Evolutionary conservation across 2,329 filamentous ascomycete genomes (phyloP), one percentile per base, ranked within the genome.

Genomic region (Meredithiella fracta): DNA sequence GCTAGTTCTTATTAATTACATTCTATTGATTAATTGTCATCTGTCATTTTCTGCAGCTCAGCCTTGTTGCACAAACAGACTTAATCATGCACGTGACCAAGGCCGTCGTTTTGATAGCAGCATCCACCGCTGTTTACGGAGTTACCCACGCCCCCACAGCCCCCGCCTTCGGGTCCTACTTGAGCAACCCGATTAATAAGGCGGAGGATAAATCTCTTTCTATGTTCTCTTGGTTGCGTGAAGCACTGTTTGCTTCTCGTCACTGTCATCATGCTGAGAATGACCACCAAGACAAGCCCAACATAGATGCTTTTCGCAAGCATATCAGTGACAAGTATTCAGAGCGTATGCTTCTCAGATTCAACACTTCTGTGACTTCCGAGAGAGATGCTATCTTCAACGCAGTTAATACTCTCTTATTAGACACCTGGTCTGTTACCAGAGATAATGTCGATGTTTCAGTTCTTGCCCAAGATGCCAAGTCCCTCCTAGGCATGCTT

Each of bases 341-440:
- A 60, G 79, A 84, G 60, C 83, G 96, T 67, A 75, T 95, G n/a
- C 88, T 98, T 15, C 71, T 97, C 60, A 82, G 92, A 40, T 96
- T 97, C 74, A 87, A 85, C 64, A 72, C 96, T 56, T 81, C 77
- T 25, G 68, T 74, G 3, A 22, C 22, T 2, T 75, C 80, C 20
- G 86, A 94, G 64, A 82, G 86, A 58, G 68, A 71, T 34, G 83
- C 83, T 1, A 72, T 95, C 56, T 76, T 82, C n/a, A 77, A 85
- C 57, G 88, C 87, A 2, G 76, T 82, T 0, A 76, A 85, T 59
- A 79, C 80, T 17, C 76, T 96, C 23, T 84, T 92, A 62, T 73
- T 97, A 44, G 92, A 98, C 65, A 78, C 97, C 1, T 98, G 92
- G 92, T 83, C 86, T 22, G 88, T 86, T 62, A 85, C 83, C 4